phyloP scores from a whole-genome alignment of 2,329 filamentous ascomycete genomes.

The Boeremia exigua region DNA sequence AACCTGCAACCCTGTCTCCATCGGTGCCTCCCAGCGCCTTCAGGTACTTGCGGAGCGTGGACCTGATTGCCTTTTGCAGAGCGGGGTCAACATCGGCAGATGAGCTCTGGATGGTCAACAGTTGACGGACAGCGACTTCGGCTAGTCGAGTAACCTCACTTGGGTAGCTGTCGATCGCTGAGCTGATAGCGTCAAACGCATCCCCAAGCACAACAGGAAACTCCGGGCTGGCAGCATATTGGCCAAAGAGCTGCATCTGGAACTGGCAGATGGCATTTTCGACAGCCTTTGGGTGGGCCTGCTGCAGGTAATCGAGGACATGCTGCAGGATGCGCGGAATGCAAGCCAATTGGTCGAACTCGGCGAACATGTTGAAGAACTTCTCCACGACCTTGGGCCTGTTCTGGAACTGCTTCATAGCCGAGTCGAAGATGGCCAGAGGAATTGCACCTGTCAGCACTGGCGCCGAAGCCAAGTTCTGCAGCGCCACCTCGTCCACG shows the following conservation, averaged over 20 bases:
- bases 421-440: conserved; percentile 86
- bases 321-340: conserved; percentile 73
- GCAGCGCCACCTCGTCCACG: conserved; percentile 62
- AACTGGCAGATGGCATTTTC: conserved; percentile 74
- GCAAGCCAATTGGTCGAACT: conserved; percentile 71
- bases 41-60: conserved; percentile 48
- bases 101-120: conserved; percentile 54
- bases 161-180: conserved; percentile 50
- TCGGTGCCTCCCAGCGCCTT: conserved; percentile 33
- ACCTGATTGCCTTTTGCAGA: conserved; percentile 59
- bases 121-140: conserved; percentile 55
- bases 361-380: conserved; percentile 81
- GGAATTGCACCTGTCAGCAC: conserved; percentile 93
- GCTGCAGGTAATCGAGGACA: conserved; percentile 69
- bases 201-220: conserved; percentile 76
- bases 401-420: conserved; percentile 77
- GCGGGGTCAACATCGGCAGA: conserved; percentile 58
- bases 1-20: conserved; percentile 36
- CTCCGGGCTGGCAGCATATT: conserved; percentile 67
- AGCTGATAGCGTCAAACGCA: conserved; percentile 68
- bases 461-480: conserved; percentile 73
- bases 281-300: conserved; percentile 60
- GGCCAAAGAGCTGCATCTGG: conserved; percentile 70
- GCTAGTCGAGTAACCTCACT: conserved; percentile 48
- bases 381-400: conserved; percentile 69